Evolutionary conservation across 2,329 filamentous ascomycete genomes (phyloP).

Genomic region (Catunica adiposa): DNA sequence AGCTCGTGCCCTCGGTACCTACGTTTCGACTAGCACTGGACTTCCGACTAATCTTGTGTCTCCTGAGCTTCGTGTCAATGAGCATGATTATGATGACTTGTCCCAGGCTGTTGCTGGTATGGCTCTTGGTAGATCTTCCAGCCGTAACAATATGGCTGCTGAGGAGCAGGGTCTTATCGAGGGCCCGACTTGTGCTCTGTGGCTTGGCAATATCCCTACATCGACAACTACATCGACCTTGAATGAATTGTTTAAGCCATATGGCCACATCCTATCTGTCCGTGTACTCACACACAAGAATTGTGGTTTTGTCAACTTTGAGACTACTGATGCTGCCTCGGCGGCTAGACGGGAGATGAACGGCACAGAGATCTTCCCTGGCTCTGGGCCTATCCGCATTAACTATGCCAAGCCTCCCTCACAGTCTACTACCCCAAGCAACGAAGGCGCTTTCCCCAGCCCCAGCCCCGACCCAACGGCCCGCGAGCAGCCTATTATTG

Average conservation of each 20-base stretch:
- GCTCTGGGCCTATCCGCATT: constrained; percentile 83
- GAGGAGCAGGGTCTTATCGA: constrained; percentile 64
- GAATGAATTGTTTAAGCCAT: constrained; percentile 87
- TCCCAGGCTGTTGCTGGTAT: constrained; percentile 70
- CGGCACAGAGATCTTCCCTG: constrained; percentile 95
- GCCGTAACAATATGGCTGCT: constrained; percentile 50
- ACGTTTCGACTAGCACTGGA: constrained; percentile 49
- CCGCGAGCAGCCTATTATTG: constrained; percentile 24
- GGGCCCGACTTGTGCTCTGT: constrained; percentile 80
- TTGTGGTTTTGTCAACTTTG: constrained; percentile 97
- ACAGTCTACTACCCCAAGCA: constrained; percentile 72
- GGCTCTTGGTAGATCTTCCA: constrained; percentile 50
- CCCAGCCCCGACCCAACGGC: constrained; percentile 77
- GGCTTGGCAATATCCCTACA: constrained; percentile 93
- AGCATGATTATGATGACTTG: constrained; percentile 63
- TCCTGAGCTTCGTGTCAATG: constrained; percentile 55
- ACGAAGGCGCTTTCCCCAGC: constrained; percentile 74
- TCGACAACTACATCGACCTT: constrained; percentile 92
- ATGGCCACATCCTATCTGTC: constrained; percentile 78
- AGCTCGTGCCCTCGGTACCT: constrained; percentile 49
- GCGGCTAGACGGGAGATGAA: constrained; percentile 78
- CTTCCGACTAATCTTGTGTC: constrained; percentile 62
- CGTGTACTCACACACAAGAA: constrained; percentile 96
- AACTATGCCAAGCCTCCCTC: constrained; percentile 95
- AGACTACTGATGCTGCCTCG: constrained; percentile 76